Evolutionary conservation across 1,139 yeast species (phyloP).

Genomic region (Protomyces inouyei): DNA sequence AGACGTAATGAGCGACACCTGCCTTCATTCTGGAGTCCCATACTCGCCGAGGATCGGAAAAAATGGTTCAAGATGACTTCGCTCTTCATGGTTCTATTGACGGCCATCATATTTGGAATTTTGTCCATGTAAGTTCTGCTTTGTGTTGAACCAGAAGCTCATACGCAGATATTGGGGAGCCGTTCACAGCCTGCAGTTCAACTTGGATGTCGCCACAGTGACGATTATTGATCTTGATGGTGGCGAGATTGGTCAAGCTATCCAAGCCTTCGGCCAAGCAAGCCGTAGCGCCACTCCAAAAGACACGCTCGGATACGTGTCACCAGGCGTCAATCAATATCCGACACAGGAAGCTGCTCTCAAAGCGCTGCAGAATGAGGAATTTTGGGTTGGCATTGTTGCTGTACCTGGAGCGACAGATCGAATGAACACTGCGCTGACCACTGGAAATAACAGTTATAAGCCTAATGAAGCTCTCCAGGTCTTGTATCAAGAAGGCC

Average conservation of each 20-base stretch:
- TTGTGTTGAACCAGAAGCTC: background rate
- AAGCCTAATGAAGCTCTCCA: slow-evolving; percentile 20
- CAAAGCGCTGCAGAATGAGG: slow-evolving; percentile 9
- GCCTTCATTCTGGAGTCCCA: slow-evolving; percentile 9
- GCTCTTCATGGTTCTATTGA: slow-evolving; percentile 7
- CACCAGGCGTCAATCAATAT: slow-evolving; percentile 1
- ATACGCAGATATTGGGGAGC: slow-evolving; percentile 23
- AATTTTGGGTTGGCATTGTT: slow-evolving; percentile 19
- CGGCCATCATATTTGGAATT: slow-evolving; percentile 13
- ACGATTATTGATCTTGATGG: slow-evolving; percentile 22
- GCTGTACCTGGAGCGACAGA: slow-evolving; percentile 13
- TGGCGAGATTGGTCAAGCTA: slow-evolving; percentile 15
- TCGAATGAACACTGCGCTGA: slow-evolving; percentile 13
- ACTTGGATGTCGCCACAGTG: slow-evolving; percentile 20
- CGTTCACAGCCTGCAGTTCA: slow-evolving; percentile 19
- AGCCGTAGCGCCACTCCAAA: background rate
- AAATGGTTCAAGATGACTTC: slow-evolving; percentile 3
- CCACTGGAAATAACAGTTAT: slow-evolving; percentile 10
- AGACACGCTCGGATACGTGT: slow-evolving; percentile 14
- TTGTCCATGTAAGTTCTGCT: background rate
- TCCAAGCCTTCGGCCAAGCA: slow-evolving; percentile 6
- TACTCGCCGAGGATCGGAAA: slow-evolving; percentile 12
- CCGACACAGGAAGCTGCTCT: slow-evolving; percentile 11
- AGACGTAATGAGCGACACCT: background rate
- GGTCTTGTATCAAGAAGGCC: slow-evolving; percentile 18